Percentiles rank a stretch among this genome's conserved stretches.
Conservation (phyloP, 495 filamentous ascomycete genomes). For the Amphirosellinia nigrospora region DNA sequence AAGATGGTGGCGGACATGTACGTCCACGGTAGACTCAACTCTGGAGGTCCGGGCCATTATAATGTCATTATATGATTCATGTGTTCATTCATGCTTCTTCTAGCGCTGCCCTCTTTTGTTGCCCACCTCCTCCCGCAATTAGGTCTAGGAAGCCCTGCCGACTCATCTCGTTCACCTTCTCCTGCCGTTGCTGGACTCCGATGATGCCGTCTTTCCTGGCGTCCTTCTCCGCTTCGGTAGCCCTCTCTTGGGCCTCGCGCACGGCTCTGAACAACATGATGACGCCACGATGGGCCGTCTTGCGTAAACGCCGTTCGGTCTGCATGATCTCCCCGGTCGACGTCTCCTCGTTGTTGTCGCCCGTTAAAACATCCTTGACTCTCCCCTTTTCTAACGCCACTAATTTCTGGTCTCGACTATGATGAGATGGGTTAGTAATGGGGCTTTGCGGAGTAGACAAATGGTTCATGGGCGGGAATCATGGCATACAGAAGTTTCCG, state of each 20-base stretch:
- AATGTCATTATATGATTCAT: conserved; percentile 31
- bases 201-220: conserved; percentile 75
- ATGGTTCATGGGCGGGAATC: not conserved
- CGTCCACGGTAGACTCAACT: conserved; percentile 17
- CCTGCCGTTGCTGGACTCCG: conserved; percentile 73
- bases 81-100: conserved; percentile 54
- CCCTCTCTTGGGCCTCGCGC: conserved; percentile 85
- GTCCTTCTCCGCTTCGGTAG: conserved; percentile 72
- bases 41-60: conserved; percentile 30
- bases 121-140: conserved; percentile 70
- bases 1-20: conserved; percentile 5
- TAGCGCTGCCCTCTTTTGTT: conserved; percentile 55
- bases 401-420: conserved; percentile 81
- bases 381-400: conserved; percentile 83
- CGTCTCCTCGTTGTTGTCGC: conserved; percentile 51
- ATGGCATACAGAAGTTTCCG: conserved; percentile 48
- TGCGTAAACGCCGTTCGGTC: conserved; percentile 79
- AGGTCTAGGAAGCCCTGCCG: conserved; percentile 94
- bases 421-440: conserved; percentile 32
- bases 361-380: conserved; percentile 77
- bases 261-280: conserved; percentile 97
- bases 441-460: not conserved
- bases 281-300: conserved; percentile 89
- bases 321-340: conserved; percentile 67
- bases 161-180: conserved; percentile 90